phyloP scores from a whole-genome alignment of 192 early-diverging fungal species.

The Backusella westeae region DNA sequence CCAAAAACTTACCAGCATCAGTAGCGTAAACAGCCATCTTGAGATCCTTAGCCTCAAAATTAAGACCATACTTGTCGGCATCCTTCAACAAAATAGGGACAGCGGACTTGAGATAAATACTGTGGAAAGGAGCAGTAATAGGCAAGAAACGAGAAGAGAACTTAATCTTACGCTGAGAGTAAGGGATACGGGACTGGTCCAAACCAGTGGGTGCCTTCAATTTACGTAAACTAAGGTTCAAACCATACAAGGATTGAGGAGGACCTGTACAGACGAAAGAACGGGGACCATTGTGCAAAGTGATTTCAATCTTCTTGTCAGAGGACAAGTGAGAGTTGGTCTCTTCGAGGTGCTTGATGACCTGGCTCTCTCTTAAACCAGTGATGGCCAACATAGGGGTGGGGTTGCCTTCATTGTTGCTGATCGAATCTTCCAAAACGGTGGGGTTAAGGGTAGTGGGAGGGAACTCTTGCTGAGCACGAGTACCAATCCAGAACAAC shows the following conservation, averaged over 20 bases:
- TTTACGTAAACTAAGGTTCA: constrained; percentile 89
- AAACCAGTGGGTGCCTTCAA: constrained; percentile 82
- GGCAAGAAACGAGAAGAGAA: constrained; percentile 92
- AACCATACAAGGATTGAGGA: constrained; percentile 88
- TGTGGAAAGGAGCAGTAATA: constrained; percentile 91
- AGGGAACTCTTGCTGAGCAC: constrained; percentile 78
- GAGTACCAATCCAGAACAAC: constrained; percentile 79
- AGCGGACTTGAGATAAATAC: constrained; percentile 69
- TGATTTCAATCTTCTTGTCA: constrained; percentile 81
- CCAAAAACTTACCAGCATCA: constrained; percentile 59
- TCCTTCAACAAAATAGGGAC: constrained; percentile 65
- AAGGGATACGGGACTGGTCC: constrained; percentile 88
- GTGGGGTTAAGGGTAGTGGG: constrained; percentile 80
- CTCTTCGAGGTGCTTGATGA: constrained; percentile 79
- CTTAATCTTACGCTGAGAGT: constrained; percentile 86
- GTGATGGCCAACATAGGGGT: constrained; percentile 91
- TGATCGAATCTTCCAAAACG: constrained; percentile 86
- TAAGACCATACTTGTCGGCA: constrained; percentile 60
- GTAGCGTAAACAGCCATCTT: constrained; percentile 78
- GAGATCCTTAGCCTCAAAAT: constrained; percentile 63
- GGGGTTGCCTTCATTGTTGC: constrained; percentile 87
- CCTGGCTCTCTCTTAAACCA: constrained; percentile 78
- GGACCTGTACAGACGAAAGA: constrained; percentile 88
- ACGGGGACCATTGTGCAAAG: constrained; percentile 89
- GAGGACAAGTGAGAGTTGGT: constrained; percentile 85